These are phyloP conservation scores for Spencermartinsiella europaea DNA, from an alignment of 805 yeast genomes.

Conservation along the genomic window DNA sequence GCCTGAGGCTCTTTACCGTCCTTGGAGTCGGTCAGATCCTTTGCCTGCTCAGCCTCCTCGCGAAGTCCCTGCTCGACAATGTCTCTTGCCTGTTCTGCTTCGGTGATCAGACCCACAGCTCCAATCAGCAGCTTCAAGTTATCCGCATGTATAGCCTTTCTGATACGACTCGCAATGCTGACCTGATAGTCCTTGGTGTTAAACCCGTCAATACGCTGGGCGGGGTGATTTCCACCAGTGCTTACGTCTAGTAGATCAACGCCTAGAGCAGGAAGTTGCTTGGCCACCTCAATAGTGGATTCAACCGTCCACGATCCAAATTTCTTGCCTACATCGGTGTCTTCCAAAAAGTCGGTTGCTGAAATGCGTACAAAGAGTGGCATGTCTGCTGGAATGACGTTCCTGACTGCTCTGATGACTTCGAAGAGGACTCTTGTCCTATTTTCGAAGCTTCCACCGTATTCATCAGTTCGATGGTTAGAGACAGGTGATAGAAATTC, in stretches of 20 bases:
- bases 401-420: slow-evolving; percentile 40
- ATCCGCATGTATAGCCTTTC: slow-evolving; percentile 40
- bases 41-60: neutral
- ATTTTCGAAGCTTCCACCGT: slow-evolving; percentile 59
- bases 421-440: slow-evolving; percentile 47
- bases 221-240: slow-evolving; percentile 46
- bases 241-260: slow-evolving; percentile 52
- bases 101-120: slow-evolving; percentile 42
- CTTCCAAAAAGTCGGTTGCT: slow-evolving; percentile 38
- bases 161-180: slow-evolving; percentile 39
- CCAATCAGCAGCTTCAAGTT: slow-evolving; percentile 34
- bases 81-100: slow-evolving; percentile 20
- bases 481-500: slow-evolving; percentile 42
- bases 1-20: slow-evolving; percentile 22
- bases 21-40: too few relatives aligned
- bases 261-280: slow-evolving; percentile 26
- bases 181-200: slow-evolving; percentile 28
- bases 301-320: slow-evolving; percentile 32
- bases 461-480: slow-evolving; percentile 53
- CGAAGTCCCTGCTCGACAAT: neutral
- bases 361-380: slow-evolving; percentile 48
- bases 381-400: slow-evolving; percentile 36
- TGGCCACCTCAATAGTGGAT: slow-evolving; percentile 35
- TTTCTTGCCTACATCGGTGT: slow-evolving; percentile 17
- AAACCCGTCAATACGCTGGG: slow-evolving; percentile 14